Evolutionary conservation across 2,329 filamentous ascomycete genomes (phyloP), one percentile per base, ranked within the genome.

Genomic region (Ceratocystis colombiana): DNA sequence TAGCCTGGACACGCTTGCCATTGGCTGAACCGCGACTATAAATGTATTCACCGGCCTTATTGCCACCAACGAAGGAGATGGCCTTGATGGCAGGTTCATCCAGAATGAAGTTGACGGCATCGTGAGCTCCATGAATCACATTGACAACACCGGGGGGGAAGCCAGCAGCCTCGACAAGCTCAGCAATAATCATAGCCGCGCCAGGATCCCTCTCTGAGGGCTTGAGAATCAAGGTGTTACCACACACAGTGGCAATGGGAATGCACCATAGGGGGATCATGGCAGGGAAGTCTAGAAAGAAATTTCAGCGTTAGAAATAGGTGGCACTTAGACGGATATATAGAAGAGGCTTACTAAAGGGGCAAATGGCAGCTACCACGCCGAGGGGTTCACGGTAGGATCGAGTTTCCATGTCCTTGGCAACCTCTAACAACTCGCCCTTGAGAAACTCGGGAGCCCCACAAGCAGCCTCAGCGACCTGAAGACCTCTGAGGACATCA

Each of bases 231-330:
- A 91, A 79, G 15, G 88, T 92, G 79, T 95, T 95, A 64, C 89
- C 89, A 20, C 88, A 90, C 33, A 92, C 84, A 55, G 89, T 89
- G 61, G 89, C 89, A 71, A 94, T 88, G 48, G 89, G 90, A 69
- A 95, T 91, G 68, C 84, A 90, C 89, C 89, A 95, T n/a, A 95
- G 81, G 2, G 89, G 90, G 75, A 95, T 94, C 89, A 95, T 95
- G 71, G 89, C 89, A 55, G 89, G 89, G 78, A 94, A 94, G 80
- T 94, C 87, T 89, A 68, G n/a, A 50, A 15, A 15, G 1, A 41
- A 41, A 41, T 12, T 41, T 41, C 37, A 12, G 2, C 37, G 37
- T 41, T 41, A 41, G 37, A 41, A 41, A 41, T 41, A 41, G 10
- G 12, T 5, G 37, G 37, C 10, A 41, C 15, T 41, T 12, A 25